A percentile compares a stretch with the other conserved stretches of the same genome.
Conservation (phyloP, 371 early-diverging fungal genomes). For the Astathelohania contejeani region DNA sequence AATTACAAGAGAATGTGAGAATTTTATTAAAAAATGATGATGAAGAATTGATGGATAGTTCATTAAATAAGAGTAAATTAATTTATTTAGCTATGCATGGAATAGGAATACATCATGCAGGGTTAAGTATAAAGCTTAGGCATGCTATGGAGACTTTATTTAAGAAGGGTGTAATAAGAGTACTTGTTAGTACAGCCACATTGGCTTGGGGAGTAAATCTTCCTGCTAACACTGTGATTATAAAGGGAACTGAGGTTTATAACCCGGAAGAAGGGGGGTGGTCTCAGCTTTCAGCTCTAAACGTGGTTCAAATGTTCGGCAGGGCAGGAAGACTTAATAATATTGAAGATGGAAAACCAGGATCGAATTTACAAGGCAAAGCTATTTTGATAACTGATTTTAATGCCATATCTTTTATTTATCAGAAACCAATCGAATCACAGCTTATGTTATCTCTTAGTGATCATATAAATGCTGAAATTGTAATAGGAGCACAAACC, state of each 20-base stretch:
- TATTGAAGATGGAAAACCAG: constrained; percentile 35
- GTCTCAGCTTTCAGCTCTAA: constrained; percentile 42
- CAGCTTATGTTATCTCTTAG: constrained; percentile 32
- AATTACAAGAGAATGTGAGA: background rate
- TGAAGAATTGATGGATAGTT: background rate
- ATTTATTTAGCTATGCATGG: background rate
- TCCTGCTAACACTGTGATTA: constrained; percentile 49
- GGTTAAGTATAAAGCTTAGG: constrained; percentile 42
- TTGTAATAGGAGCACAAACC: constrained; percentile 3
- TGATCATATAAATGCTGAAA: constrained; percentile 43
- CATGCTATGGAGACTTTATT: constrained; percentile 42
- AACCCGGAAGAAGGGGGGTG: constrained; percentile 31
- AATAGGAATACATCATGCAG: constrained; percentile 50
- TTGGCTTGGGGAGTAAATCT: constrained; percentile 54
- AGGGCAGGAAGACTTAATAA: constrained; percentile 52
- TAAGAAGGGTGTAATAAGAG: constrained; percentile 25
- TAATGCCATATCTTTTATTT: constrained; percentile 37
- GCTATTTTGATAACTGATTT: constrained; percentile 45
- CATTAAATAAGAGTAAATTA: background rate
- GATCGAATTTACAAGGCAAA: no score
- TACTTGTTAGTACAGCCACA: constrained; percentile 50
- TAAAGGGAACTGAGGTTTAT: constrained; percentile 48
- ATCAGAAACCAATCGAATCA: constrained; percentile 44
- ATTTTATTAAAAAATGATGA: background rate
- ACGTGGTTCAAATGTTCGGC: constrained; percentile 51